Base-by-base conservation (phyloP, 305 asterid genomes). In the Nicotiana rustica region DNA sequence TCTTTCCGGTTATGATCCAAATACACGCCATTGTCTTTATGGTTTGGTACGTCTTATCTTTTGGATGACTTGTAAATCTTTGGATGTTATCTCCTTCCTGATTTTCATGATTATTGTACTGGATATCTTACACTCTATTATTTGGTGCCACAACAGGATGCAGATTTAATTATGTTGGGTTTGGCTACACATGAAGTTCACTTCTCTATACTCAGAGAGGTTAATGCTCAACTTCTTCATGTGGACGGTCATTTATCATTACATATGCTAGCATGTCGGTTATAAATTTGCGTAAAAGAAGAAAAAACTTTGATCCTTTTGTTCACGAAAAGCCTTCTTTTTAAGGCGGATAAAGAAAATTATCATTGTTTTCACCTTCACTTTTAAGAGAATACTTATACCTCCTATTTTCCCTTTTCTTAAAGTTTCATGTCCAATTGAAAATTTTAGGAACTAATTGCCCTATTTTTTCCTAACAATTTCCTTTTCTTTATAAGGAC, bases 131-230 rank as follows among this genome's bases (percentile, higher is more conserved):
- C 66, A 21, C 61, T 73, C 15, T 38, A 12, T 55, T 57, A n/a
- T 79, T 36, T 59, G 75, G 75, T 47, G 15, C 29, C 21, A 82
- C 57, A 61, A 82, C 89, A 97, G 98, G 99, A 97, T 88, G 99
- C 99, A 14, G 99, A 93, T 88, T 82, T 93, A 89, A 93, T 93
- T 86, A 93, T 93, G 97, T 84, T 93, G 84, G 97, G 86, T 71
- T 85, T 93, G 92, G 94, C 97, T 41, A 91, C 97, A 64, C 97
- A 93, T 79, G 97, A 93, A 90, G 91, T 91, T 85, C 96, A 93
- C 87, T 93, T 93, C 87, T 90, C 97, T 62, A 92, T 93, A 83
- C 97, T 97, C 75, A 91, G 99, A 92, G 99, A 97, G 99, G 99
- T 97, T 85, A 65, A 25, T 83, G 29, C 47, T 86, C 78, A 81